Evolutionary conservation across 768 basidiomycete species (phyloP), one percentile per base, ranked within the genome.

Genomic region (Termitomyces heimii): DNA sequence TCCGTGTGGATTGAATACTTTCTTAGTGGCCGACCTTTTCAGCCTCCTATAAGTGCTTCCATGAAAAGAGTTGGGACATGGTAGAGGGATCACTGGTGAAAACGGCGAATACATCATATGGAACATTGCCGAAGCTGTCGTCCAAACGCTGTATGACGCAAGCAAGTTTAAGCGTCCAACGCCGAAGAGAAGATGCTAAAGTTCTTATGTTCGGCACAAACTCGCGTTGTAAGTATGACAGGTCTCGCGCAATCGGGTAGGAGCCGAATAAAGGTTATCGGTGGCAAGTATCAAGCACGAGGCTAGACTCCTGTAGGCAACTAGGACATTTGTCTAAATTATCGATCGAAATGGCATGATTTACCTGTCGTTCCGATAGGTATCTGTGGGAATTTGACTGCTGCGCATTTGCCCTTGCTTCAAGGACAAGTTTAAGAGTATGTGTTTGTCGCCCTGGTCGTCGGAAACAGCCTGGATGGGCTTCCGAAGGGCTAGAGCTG

Each of bases 161-260:
- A 73, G 75, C 1, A 72, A 71, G 55, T 69, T 70, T 47, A 60
- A 63, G 24, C 72, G 68, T 35, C 57, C 72, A 1, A 72, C 73
- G 53, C 79, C 5, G 63, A 67, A 12, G 73, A 74, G 39, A 81
- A 83, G 61, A 64, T 71, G 32, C 55, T 63, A 34, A 71, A 71
- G 57, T 78, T 73, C 59, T 81, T 75, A 66, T 62, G 52, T 60
- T 73, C 12, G 75, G 75, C 3, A 67, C 71, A 2, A 82, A 82
- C 59, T 73, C 78, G 4, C 73, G 80, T 16, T 77, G 75, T 60
- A 69, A 68, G 28, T 74, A 75, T 0, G 76, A 77, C 42, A 70
- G 79, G 52, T 70, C 73, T 1, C 70, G 71, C 43, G 64, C 67
- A 13, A 62, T 84, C 44, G 82, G 83, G 14, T 84, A 83, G 83